A percentile compares a stretch with the other conserved stretches of the same genome.
Conservation (phyloP, 805 yeast species). For the Saturnispora sanitii region DNA sequence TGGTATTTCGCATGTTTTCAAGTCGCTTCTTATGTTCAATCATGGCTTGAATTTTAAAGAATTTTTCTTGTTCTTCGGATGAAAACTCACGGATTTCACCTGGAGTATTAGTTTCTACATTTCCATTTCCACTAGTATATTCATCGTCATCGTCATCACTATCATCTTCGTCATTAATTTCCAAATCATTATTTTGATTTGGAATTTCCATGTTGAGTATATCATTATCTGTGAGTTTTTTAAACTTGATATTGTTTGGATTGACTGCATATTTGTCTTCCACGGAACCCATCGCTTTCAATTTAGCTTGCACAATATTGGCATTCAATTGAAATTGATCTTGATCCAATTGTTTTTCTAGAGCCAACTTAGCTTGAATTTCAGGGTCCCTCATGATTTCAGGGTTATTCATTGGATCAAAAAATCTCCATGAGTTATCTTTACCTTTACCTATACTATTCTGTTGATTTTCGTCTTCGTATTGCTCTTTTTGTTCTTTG, state of each 20-base stretch:
- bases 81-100: constrained; percentile 12
- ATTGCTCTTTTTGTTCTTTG: neutral
- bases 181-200: neutral
- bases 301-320: constrained; percentile 8
- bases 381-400: constrained; percentile 18
- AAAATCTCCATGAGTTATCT: constrained; percentile 25
- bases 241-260: neutral
- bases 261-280: neutral
- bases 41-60: constrained; percentile 11
- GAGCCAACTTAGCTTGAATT: constrained; percentile 10
- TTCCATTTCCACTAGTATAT: neutral
- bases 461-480: constrained; percentile 9
- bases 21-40: constrained; percentile 14
- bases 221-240: constrained; percentile 10
- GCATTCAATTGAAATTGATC: constrained; percentile 7
- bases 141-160: constrained; percentile 3
- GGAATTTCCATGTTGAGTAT: constrained; percentile 7
- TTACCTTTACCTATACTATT: constrained; percentile 3
- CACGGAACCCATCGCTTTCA: constrained; percentile 1
- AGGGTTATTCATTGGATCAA: constrained; percentile 14
- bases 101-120: neutral
- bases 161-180: neutral
- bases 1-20: constrained; percentile 8
- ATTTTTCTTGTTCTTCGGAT: constrained; percentile 12
- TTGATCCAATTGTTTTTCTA: constrained; percentile 5